These are phyloP conservation scores for Kandelia obovata DNA, from an alignment of 345 rosid species.

Conservation along the genomic window DNA sequence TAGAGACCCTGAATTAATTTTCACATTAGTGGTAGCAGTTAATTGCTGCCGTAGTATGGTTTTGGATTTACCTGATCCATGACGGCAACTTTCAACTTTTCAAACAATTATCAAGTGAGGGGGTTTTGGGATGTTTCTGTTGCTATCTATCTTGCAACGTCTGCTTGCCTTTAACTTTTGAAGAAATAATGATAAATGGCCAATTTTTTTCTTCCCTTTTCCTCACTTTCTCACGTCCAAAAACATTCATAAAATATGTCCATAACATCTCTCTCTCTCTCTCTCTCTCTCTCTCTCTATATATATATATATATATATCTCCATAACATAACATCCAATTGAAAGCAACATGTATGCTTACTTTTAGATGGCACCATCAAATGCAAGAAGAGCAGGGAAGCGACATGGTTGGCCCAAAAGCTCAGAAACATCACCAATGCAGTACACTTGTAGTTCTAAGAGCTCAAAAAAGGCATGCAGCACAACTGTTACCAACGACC, in stretches of 20 bases:
- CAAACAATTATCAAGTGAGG: slow-evolving; percentile 18
- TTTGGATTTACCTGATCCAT: slow-evolving; percentile 30
- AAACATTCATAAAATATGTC: too few relatives aligned
- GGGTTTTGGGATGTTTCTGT: slow-evolving; percentile 26
- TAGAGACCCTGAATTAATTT: slow-evolving; percentile 19
- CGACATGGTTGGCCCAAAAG: slow-evolving; percentile 5
- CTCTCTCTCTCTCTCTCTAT: too few relatives aligned
- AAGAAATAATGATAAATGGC: neutral
- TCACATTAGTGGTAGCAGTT: slow-evolving; percentile 43
- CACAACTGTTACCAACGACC: neutral
- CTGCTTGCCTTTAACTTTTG: neutral
- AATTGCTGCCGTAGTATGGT: slow-evolving; percentile 28
- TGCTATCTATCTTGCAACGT: slow-evolving; percentile 21
- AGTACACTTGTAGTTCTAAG: neutral
- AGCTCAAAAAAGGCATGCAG: neutral
- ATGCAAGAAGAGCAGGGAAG: slow-evolving; percentile 4
- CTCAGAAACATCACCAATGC: neutral
- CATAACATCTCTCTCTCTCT: too few relatives aligned
- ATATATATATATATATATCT: neutral
- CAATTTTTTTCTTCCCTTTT: too few relatives aligned
- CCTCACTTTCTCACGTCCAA: neutral
- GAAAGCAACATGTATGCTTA: neutral
- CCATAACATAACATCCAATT: neutral
- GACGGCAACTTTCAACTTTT: slow-evolving; percentile 18
- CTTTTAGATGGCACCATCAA: slow-evolving; percentile 16